Conservation (phyloP, 2,329 filamentous ascomycete genomes). For the Colletotrichum orchidophilum region DNA sequence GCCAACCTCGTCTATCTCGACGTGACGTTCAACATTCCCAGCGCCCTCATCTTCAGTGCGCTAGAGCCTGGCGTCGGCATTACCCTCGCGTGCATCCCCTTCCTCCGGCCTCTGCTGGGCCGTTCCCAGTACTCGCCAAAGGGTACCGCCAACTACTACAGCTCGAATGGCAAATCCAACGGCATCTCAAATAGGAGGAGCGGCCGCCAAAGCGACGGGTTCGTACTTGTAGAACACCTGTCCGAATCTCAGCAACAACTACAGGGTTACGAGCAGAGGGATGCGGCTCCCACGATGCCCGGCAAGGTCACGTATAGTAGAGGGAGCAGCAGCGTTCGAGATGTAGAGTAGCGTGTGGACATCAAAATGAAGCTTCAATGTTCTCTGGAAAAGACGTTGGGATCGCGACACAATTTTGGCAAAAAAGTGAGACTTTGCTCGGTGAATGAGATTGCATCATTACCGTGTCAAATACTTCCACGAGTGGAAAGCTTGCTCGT, state of each 20-base stretch:
- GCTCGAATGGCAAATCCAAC: neutral
- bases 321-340: neutral
- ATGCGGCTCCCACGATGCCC: neutral
- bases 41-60: constrained; percentile 46
- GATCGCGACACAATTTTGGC: too few relatives aligned
- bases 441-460: too few relatives aligned
- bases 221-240: neutral
- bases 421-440: too few relatives aligned
- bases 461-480: too few relatives aligned
- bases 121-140: constrained; percentile 31
- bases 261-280: neutral
- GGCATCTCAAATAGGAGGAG: neutral
- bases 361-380: neutral
- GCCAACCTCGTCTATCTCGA: constrained; percentile 43
- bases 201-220: neutral
- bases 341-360: neutral
- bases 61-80: constrained; percentile 51
- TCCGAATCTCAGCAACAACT: constrained; percentile 3
- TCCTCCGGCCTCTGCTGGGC: constrained; percentile 50
- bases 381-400: too few relatives aligned
- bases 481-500: neutral
- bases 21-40: constrained; percentile 45
- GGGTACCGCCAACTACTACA: constrained; percentile 26
- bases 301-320: neutral
- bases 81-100: constrained; percentile 49